Evolutionary conservation across 257 asterid species (phyloP).

Genomic region (Ilex asprella): DNA sequence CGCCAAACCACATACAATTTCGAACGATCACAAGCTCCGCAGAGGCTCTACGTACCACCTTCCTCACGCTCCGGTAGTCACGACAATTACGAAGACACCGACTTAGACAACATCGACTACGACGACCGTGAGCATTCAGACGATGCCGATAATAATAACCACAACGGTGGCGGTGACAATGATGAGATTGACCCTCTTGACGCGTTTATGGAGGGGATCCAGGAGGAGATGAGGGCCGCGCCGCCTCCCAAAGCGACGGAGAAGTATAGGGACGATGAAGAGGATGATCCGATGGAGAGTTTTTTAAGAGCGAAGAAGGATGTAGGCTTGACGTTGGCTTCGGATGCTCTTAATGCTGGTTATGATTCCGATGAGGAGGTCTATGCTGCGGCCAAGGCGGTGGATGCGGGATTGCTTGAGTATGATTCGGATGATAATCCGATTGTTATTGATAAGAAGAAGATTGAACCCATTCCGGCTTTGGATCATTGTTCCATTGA

Average conservation of each 20-base stretch:
- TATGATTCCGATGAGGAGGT: constrained; percentile 98
- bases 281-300: constrained; percentile 81
- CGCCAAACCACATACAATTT: constrained; percentile 79
- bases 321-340: constrained; percentile 84
- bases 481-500: constrained; percentile 72
- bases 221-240: constrained; percentile 82
- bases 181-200: constrained; percentile 94
- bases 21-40: constrained; percentile 71
- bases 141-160: constrained; percentile 10
- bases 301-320: constrained; percentile 85
- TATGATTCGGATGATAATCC: constrained; percentile 96
- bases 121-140: constrained; percentile 32
- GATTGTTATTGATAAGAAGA: constrained; percentile 71
- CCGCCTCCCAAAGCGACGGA: constrained; percentile 82
- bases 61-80: constrained; percentile 60
- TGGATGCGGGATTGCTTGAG: constrained; percentile 84
- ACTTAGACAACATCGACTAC: constrained; percentile 74
- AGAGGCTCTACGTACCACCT: constrained; percentile 72
- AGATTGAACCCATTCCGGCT: constrained; percentile 85
- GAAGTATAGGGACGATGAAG: constrained; percentile 61
- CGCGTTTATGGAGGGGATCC: constrained; percentile 95
- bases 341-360: constrained; percentile 91
- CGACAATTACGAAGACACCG: constrained; percentile 65
- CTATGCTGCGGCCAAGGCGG: constrained; percentile 98
- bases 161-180: constrained; percentile 23